Conservation (phyloP, 2,329 filamentous ascomycete species). For the Aspergillus jensenii region DNA sequence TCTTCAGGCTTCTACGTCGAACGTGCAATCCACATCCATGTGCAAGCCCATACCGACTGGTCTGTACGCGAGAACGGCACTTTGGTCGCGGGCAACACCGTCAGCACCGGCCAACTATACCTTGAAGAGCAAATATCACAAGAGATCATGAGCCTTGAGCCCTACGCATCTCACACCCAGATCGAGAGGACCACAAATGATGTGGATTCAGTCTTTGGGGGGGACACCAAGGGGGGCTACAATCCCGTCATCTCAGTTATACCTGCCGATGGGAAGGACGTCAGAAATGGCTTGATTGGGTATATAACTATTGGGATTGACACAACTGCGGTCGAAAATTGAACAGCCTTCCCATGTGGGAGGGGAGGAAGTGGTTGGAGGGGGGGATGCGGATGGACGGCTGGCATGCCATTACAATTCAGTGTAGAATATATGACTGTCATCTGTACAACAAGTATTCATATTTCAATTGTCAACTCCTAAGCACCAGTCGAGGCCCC, state of each 20-base stretch:
- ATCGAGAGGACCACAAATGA: slow-evolving; percentile 39
- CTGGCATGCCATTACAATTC: too few species aligned
- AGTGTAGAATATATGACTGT: too few species aligned
- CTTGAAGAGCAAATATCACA: slow-evolving; percentile 29
- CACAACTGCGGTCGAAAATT: slow-evolving; percentile 17
- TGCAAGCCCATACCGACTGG: slow-evolving; percentile 42
- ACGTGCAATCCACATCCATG: slow-evolving; percentile 49
- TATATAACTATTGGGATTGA: slow-evolving; percentile 40
- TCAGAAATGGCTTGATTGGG: slow-evolving; percentile 36
- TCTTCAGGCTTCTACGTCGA: slow-evolving; percentile 40
- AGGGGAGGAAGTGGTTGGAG: too few species aligned
- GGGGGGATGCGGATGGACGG: too few species aligned
- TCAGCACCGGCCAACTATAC: slow-evolving; percentile 35
- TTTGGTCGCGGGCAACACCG: slow-evolving; percentile 25
- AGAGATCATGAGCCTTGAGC: slow-evolving; percentile 35
- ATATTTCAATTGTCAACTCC: too few species aligned
- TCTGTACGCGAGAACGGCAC: slow-evolving; percentile 26
- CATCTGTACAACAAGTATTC: too few species aligned
- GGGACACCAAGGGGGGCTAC: slow-evolving; percentile 24
- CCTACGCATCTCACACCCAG: slow-evolving; percentile 33
- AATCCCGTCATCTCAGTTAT: slow-evolving; percentile 33
- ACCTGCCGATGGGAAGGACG: slow-evolving; percentile 33
- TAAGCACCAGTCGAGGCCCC: too few species aligned
- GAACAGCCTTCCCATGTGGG: too few species aligned
- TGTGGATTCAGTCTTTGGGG: slow-evolving; percentile 10